Evolutionary conservation across 495 filamentous ascomycete genomes (phyloP).

Genomic region (Penicillium bovifimosum): DNA sequence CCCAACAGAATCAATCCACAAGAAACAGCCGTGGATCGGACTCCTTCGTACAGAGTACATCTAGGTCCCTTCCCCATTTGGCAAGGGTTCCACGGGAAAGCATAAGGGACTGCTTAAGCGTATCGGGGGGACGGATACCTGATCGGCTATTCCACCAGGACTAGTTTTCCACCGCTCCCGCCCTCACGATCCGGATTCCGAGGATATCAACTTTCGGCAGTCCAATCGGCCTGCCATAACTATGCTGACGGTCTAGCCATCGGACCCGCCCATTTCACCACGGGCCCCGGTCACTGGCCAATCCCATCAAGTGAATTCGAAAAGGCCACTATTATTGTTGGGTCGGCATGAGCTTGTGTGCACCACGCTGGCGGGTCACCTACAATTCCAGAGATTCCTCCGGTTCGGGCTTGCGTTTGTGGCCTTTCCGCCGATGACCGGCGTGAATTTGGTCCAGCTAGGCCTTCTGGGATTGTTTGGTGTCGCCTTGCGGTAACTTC

Average conservation of each 20-base stretch:
- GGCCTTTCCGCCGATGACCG: constrained; percentile 17
- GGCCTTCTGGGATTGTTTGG: background rate
- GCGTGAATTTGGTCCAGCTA: background rate
- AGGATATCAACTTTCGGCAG: constrained; percentile 2
- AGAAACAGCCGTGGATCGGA: background rate
- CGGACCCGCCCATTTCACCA: background rate
- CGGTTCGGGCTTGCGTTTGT: background rate
- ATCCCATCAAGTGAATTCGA: background rate
- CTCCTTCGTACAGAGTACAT: too few relatives aligned
- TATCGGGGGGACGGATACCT: constrained; percentile 4
- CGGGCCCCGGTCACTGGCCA: background rate
- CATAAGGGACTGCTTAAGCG: background rate
- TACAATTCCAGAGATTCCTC: constrained; percentile 1
- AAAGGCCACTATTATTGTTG: constrained; percentile 9
- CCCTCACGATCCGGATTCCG: constrained; percentile 3
- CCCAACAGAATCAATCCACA: background rate
- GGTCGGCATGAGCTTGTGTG: background rate
- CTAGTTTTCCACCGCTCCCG: constrained; percentile 14
- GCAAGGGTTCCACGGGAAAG: background rate
- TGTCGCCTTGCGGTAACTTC: too few relatives aligned
- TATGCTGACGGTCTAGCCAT: background rate
- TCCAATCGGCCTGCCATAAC: constrained; percentile 7
- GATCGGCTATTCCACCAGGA: constrained; percentile 19
- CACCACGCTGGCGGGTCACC: background rate
- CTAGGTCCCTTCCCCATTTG: background rate